Evolutionary conservation across 768 basidiomycete species (phyloP).

Genomic region (Gymnopilus dilepis): DNA sequence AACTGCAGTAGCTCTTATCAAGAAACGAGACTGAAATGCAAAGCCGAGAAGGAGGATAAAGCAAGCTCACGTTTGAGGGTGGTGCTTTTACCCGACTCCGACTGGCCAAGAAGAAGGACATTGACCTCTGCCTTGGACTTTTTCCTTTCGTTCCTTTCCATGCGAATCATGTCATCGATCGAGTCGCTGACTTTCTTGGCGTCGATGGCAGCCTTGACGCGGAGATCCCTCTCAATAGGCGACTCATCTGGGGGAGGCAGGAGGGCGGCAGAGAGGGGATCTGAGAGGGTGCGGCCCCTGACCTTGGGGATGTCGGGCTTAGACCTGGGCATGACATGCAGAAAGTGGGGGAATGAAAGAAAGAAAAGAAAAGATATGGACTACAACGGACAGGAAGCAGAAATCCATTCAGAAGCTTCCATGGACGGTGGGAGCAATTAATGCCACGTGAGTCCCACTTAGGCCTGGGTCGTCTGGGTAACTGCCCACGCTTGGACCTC

Average conservation of each 20-base stretch:
- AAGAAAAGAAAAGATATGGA: slow-evolving; percentile 22
- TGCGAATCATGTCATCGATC: slow-evolving; percentile 80
- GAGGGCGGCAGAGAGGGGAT: slow-evolving; percentile 72
- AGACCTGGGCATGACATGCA: slow-evolving; percentile 45
- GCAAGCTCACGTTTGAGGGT: slow-evolving; percentile 81
- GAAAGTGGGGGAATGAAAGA: slow-evolving; percentile 28
- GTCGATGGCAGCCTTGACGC: slow-evolving; percentile 69
- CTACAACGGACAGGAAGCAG: slow-evolving; percentile 25
- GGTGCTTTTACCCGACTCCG: slow-evolving; percentile 89
- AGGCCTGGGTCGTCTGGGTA: slow-evolving; percentile 18
- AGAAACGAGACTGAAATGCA: slow-evolving; percentile 7
- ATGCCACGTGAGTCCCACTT: slow-evolving; percentile 29
- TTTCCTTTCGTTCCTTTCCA: slow-evolving; percentile 65
- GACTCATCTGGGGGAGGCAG: slow-evolving; percentile 78
- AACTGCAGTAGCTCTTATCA: background rate
- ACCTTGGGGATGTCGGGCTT: slow-evolving; percentile 36
- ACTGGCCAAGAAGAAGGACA: slow-evolving; percentile 84
- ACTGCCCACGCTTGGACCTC: slow-evolving; percentile 10
- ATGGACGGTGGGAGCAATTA: slow-evolving; percentile 25
- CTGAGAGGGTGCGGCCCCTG: slow-evolving; percentile 55
- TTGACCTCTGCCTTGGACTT: slow-evolving; percentile 69
- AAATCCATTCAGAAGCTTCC: slow-evolving; percentile 29
- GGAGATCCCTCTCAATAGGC: slow-evolving; percentile 62
- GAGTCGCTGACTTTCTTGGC: slow-evolving; percentile 76
- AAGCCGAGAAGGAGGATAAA: background rate